phyloP scores from a whole-genome alignment of 129 eudicot genomes.

The Artemisia tridentata region DNA sequence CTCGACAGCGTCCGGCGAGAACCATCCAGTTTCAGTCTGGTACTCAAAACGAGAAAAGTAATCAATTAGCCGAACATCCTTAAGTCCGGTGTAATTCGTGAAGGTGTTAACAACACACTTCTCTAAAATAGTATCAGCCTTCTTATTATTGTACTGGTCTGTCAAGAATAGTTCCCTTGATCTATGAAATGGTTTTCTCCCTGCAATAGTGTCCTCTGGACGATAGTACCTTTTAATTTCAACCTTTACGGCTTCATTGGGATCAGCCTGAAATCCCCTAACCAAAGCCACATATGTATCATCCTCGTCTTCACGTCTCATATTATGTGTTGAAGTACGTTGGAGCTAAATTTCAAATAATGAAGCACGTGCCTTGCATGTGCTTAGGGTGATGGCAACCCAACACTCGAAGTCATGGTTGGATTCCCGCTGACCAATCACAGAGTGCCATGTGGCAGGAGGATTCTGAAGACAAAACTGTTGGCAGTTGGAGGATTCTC shows the following conservation, averaged over 20 bases:
- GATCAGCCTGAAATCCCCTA: constrained; percentile 55
- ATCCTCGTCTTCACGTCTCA: constrained; percentile 46
- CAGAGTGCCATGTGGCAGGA: too few relatives aligned
- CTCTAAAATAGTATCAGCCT: constrained; percentile 57
- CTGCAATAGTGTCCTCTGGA: constrained; percentile 67
- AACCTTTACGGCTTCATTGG: constrained; percentile 50
- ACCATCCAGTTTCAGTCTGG: constrained; percentile 60
- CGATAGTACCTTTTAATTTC: constrained; percentile 60
- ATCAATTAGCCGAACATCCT: constrained; percentile 57
- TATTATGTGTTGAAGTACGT: background rate
- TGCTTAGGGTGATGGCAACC: too few relatives aligned
- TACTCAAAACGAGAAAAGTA: constrained; percentile 68
- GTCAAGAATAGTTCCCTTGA: constrained; percentile 58
- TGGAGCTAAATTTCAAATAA: too few relatives aligned
- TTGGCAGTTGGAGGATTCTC: too few relatives aligned
- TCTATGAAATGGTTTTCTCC: constrained; percentile 69
- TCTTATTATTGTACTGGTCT: constrained; percentile 59
- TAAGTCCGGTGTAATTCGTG: constrained; percentile 57
- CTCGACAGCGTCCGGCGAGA: constrained; percentile 59
- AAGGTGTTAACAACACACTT: constrained; percentile 63
- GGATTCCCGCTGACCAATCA: too few relatives aligned
- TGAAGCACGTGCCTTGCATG: too few relatives aligned
- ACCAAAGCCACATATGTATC: constrained; percentile 66
- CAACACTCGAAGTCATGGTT: too few relatives aligned
- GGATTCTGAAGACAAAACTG: too few relatives aligned